phyloP scores from a whole-genome alignment of 176 grass and related monocot genomes.

The Poa pratensis region DNA sequence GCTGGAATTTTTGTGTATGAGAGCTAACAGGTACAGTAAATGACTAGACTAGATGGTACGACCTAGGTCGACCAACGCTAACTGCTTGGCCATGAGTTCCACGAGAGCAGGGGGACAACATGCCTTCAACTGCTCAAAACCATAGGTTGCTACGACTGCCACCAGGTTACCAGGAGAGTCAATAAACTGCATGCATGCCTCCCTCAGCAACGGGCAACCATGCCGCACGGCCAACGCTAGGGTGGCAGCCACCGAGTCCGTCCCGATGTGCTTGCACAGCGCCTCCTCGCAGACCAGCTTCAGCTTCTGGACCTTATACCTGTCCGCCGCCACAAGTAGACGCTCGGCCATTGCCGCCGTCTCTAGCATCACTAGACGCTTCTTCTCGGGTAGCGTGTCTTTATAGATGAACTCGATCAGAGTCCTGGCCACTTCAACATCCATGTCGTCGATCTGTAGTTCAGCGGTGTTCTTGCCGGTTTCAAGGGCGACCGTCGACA shows the following conservation, averaged over 20 bases:
- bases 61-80: background rate
- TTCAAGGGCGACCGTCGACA: background rate
- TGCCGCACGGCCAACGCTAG: constrained; percentile 4
- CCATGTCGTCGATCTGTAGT: background rate
- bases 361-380: background rate
- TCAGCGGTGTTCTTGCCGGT: background rate
- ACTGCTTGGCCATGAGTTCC: constrained; percentile 7
- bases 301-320: background rate
- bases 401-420: constrained; percentile 25
- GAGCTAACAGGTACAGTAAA: background rate
- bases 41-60: background rate
- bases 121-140: background rate
- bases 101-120: background rate
- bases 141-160: background rate
- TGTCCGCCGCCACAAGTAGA: constrained; percentile 14
- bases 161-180: background rate
- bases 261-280: background rate
- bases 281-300: background rate
- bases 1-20: no score
- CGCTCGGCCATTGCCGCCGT: background rate
- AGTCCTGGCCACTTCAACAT: background rate
- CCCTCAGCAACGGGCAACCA: background rate
- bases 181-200: constrained; percentile 22
- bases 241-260: background rate
- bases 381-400: background rate